These are phyloP conservation scores for Cadophora luteo-olivacea DNA, from an alignment of 2,329 filamentous ascomycete species.

Conservation along the genomic window DNA sequence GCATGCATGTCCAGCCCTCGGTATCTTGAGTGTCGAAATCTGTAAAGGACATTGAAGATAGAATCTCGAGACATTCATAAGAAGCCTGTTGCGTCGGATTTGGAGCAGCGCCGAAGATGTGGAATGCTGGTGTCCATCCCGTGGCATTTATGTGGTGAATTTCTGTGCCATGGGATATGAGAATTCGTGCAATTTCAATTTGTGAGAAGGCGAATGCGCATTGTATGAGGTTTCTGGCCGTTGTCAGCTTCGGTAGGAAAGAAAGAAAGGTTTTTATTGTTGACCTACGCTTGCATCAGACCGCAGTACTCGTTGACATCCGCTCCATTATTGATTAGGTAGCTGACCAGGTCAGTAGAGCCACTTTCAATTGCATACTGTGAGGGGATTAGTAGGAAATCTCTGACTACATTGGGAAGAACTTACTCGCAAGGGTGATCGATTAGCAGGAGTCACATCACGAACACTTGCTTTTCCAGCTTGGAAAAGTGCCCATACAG, in stretches of 20 bases:
- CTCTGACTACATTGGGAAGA: no score
- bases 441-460: conserved; percentile 23
- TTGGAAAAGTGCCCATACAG: conserved; percentile 19
- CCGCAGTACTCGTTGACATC: conserved; percentile 16
- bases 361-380: conserved; percentile 26
- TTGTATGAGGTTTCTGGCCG: background rate
- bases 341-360: background rate
- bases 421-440: conserved; percentile 21
- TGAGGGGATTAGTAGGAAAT: background rate
- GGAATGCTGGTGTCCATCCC: conserved; percentile 19
- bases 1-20: conserved; percentile 14
- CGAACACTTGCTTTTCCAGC: conserved; percentile 21
- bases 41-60: conserved; percentile 2
- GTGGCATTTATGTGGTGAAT: conserved; percentile 15
- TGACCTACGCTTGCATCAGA: conserved; percentile 13
- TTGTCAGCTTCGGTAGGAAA: background rate
- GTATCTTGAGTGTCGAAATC: conserved; percentile 20
- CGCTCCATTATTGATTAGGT: conserved; percentile 15
- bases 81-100: background rate
- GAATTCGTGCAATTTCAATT: conserved; percentile 5
- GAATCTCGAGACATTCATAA: conserved; percentile 14
- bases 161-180: conserved; percentile 1
- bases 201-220: conserved; percentile 6
- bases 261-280: background rate
- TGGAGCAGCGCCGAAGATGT: background rate